Evolutionary conservation across 805 yeast species (phyloP), one percentile per base, ranked within the genome.

Genomic region (Suhomyces sp.): DNA sequence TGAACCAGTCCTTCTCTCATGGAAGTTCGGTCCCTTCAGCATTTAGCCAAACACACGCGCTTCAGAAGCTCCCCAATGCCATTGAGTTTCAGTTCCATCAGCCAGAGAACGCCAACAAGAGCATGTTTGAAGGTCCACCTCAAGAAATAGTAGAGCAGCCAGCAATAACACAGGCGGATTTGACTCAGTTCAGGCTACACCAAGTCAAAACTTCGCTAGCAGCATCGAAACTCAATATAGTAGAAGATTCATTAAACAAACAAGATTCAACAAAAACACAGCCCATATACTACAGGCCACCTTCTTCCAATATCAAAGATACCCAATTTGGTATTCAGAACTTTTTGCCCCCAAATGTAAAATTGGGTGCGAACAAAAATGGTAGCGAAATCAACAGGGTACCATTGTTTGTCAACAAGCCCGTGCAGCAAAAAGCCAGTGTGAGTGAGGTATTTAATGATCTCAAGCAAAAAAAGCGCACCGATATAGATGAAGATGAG

Each of bases 201-300:
- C 52, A 27, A 6, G 33, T 27, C 29, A 49, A 49, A 45, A 21
- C 44, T 4, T 21, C 43, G 17, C 35, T 39, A 5, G 47, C 52
- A 6, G 22, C 47, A 6, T 40, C 45, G 20, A 39, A 27, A 15
- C 21, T 41, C 13, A 44, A 44, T 7, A 22, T 22, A 4, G 43
- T 8, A 5, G 33, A 20, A 6, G 31, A 24, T 13, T 4, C 22
- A 4, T 10, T 20, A 2, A 21, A 37, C 31, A 17, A 46, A 2
- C 41, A 41, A 25, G 39, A 43, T 13, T 21, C 52, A 49, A 31
- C 29, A 33, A 41, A 57, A 54, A 9, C 49, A 29, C 53, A 56
- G 6, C 66, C 73, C 2, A 61, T 68, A 13, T 71, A 69, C 53
- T 70, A 69, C 47, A 58, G 55, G 46, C 73, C 73, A 1, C 72